Conservation (phyloP, 345 rosid species). For the Draba incana region DNA sequence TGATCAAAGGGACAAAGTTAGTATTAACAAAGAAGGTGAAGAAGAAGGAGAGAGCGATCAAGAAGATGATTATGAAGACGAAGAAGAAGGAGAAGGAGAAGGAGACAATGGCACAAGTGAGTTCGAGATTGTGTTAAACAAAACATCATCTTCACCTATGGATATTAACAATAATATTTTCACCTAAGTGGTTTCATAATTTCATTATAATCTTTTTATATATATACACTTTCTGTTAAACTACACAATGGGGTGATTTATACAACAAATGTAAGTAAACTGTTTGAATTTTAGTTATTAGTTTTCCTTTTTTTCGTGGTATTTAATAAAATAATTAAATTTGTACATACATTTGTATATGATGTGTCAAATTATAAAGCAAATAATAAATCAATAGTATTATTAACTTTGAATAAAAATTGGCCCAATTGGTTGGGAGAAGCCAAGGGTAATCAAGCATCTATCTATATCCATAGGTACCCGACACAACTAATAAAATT, state of each 20-base stretch:
- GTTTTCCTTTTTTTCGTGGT: slow-evolving; percentile 8
- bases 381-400: not conserved
- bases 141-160: slow-evolving; percentile 47
- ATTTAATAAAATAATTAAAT: slow-evolving; percentile 4
- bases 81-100: slow-evolving; percentile 44
- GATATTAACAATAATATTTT: slow-evolving; percentile 42
- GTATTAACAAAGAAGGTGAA: slow-evolving; percentile 32
- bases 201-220: slow-evolving; percentile 8
- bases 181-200: slow-evolving; percentile 31
- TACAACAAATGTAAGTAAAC: slow-evolving; percentile 38
- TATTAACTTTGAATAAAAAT: slow-evolving; percentile 3
- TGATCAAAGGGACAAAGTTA: slow-evolving; percentile 28
- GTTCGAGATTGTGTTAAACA: slow-evolving; percentile 63
- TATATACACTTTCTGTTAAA: slow-evolving; percentile 24
- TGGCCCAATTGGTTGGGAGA: slow-evolving; percentile 40
- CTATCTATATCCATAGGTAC: slow-evolving; percentile 39
- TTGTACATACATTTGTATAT: not conserved
- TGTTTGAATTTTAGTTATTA: slow-evolving; percentile 27
- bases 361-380: slow-evolving; percentile 10
- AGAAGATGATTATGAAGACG: slow-evolving; percentile 39
- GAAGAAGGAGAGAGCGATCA: slow-evolving; percentile 46
- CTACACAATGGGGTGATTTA: slow-evolving; percentile 7
- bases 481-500: slow-evolving; percentile 42
- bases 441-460: slow-evolving; percentile 36
- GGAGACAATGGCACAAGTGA: slow-evolving; percentile 57